Percentiles rank a stretch among this genome's conserved stretches.
Conservation (phyloP, 73 alveolate genomes). For the Tetrahymena borealis region DNA sequence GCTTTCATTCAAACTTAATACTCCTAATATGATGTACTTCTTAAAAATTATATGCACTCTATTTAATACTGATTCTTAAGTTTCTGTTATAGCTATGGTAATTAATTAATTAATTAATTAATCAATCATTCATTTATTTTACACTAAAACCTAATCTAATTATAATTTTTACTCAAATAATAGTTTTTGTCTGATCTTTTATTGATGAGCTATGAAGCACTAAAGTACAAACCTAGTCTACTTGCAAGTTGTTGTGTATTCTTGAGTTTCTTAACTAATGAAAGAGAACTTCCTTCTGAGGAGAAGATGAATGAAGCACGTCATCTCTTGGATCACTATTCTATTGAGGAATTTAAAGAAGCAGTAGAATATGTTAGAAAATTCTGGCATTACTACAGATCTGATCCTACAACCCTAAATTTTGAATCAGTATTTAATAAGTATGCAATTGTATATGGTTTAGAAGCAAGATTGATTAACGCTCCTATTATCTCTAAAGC, state of each 20-base stretch:
- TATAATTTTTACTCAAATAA: too few relatives aligned
- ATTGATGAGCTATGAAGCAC: background rate
- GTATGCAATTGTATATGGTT: background rate
- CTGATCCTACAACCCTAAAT: background rate
- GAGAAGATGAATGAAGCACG: background rate
- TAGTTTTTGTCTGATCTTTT: background rate
- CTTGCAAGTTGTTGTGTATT: background rate
- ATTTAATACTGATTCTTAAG: background rate
- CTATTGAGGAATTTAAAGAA: background rate
- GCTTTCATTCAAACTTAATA: constrained; percentile 50
- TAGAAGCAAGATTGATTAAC: background rate
- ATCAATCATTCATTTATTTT: too few relatives aligned
- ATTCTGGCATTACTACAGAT: background rate
- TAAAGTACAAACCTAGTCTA: background rate
- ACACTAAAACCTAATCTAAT: too few relatives aligned
- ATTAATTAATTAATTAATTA: background rate
- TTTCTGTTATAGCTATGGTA: background rate
- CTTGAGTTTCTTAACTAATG: background rate
- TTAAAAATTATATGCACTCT: background rate
- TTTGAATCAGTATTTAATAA: background rate
- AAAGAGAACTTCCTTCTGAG: background rate
- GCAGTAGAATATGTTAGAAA: background rate
- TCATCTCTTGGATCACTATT: background rate
- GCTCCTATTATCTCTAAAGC: background rate
- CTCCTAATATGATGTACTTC: background rate